phyloP scores from a whole-genome alignment of 148 eudicot genomes.

The Amaranthus cruentus region DNA sequence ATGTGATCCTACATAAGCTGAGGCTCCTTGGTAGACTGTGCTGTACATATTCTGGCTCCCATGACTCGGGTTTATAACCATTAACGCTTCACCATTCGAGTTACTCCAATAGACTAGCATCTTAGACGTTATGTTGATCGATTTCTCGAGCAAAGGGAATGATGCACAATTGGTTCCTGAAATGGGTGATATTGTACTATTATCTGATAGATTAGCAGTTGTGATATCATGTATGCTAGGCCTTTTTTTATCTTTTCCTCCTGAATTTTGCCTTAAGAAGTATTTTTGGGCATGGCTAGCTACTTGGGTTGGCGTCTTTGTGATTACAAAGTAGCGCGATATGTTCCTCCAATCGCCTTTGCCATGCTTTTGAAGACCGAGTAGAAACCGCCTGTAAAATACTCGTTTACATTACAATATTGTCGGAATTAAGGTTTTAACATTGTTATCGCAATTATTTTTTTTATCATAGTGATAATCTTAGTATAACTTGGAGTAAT shows the following conservation, averaged over 20 bases:
- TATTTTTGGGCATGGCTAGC: conserved; percentile 99
- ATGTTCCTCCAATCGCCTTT: conserved; percentile 97
- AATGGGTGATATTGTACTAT: background rate
- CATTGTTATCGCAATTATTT: too few species aligned
- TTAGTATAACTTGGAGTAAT: too few species aligned
- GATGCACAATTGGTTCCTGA: conserved; percentile 22
- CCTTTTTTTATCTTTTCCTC: conserved; percentile 75
- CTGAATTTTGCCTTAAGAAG: conserved; percentile 65
- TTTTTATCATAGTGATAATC: too few species aligned
- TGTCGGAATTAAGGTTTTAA: too few species aligned
- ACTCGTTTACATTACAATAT: too few species aligned
- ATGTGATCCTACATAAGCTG: conserved; percentile 29
- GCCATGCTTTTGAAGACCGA: conserved; percentile 83
- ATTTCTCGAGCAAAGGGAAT: conserved; percentile 25
- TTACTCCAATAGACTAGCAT: conserved; percentile 43
- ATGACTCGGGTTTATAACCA: conserved; percentile 30
- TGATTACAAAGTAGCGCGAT: conserved; percentile 69
- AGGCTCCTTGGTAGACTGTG: conserved; percentile 21
- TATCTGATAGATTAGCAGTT: conserved; percentile 42
- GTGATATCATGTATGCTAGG: conserved; percentile 97
- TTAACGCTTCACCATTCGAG: conserved; percentile 33
- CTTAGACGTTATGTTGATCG: conserved; percentile 29
- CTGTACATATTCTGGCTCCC: conserved; percentile 25
- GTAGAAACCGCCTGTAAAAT: conserved; percentile 60
- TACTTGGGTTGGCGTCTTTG: conserved; percentile 90